phyloP scores from a whole-genome alignment of 768 basidiomycete genomes.

The Naganishia vishniacii region DNA sequence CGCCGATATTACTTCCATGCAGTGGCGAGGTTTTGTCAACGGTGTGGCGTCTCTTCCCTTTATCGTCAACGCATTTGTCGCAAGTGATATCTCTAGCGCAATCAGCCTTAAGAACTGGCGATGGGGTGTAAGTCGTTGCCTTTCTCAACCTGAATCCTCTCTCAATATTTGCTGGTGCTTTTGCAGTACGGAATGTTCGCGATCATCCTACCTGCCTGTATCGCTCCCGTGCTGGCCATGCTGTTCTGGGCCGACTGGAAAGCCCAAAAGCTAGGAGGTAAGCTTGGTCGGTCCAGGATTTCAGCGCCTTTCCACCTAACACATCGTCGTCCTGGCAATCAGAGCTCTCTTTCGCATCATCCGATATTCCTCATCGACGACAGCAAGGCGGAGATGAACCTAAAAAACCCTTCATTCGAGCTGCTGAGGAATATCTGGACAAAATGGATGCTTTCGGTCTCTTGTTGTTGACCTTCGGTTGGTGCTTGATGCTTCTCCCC shows the following conservation, averaged over 20 bases:
- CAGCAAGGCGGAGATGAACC: background rate
- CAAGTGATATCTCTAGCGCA: constrained; percentile 38
- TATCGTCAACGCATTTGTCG: constrained; percentile 42
- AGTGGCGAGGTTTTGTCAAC: constrained; percentile 44
- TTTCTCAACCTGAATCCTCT: background rate
- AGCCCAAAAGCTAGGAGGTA: constrained; percentile 36
- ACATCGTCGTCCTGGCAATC: background rate
- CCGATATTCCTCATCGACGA: constrained; percentile 20
- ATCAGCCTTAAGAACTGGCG: constrained; percentile 40
- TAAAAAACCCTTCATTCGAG: constrained; percentile 4
- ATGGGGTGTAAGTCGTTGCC: constrained; percentile 42
- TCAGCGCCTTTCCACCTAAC: background rate
- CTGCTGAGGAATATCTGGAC: constrained; percentile 18
- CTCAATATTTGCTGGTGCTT: no score
- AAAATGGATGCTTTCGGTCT: constrained; percentile 40
- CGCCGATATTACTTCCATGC: constrained; percentile 45
- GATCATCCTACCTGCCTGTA: constrained; percentile 41
- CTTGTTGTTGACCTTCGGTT: constrained; percentile 39
- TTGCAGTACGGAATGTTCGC: constrained; percentile 42
- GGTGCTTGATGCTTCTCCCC: constrained; percentile 37
- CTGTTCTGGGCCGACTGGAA: constrained; percentile 43
- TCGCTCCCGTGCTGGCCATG: constrained; percentile 36
- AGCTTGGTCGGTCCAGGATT: background rate
- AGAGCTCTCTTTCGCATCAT: constrained; percentile 35
- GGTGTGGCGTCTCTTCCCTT: constrained; percentile 39